Conservation (phyloP, 2,329 filamentous ascomycete species). For the Bipolaris victoriae region DNA sequence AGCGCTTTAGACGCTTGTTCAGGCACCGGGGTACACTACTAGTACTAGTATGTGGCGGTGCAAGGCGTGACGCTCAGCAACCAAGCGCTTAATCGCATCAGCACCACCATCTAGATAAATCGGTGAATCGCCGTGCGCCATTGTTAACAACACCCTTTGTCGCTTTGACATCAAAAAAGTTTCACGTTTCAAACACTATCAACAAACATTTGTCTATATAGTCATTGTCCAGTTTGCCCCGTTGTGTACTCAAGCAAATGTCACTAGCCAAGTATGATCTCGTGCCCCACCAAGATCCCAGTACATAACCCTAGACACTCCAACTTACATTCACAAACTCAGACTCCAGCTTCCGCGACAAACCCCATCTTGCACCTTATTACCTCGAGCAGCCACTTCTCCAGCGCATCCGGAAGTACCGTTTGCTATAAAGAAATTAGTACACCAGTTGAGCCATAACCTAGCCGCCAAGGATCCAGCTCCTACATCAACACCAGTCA, state of each 20-base stretch:
- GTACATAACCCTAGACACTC: conserved; percentile 8
- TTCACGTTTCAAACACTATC: conserved; percentile 1
- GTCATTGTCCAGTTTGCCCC: conserved; percentile 14
- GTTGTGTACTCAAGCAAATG: conserved; percentile 5
- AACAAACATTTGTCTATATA: neutral
- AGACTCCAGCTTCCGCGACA: conserved; percentile 16
- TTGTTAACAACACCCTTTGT: conserved; percentile 1
- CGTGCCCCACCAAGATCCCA: conserved; percentile 14
- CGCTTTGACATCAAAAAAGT: neutral
- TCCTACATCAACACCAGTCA: neutral
- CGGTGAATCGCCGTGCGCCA: conserved; percentile 1
- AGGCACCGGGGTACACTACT: neutral
- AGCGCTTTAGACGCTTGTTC: neutral
- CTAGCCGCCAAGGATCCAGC: neutral
- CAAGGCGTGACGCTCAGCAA: neutral
- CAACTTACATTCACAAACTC: conserved; percentile 10
- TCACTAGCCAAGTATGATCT: conserved; percentile 17
- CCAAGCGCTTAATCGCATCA: neutral
- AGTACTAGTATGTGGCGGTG: neutral
- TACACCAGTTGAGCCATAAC: conserved; percentile 1
- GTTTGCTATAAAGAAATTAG: conserved; percentile 8
- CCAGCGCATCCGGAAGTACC: conserved; percentile 5
- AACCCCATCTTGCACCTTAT: conserved; percentile 14
- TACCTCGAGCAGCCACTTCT: conserved; percentile 18
- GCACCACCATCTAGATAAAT: conserved; percentile 10